Conservation (phyloP, 371 early-diverging fungal species). For the Mucor circinelloides region DNA sequence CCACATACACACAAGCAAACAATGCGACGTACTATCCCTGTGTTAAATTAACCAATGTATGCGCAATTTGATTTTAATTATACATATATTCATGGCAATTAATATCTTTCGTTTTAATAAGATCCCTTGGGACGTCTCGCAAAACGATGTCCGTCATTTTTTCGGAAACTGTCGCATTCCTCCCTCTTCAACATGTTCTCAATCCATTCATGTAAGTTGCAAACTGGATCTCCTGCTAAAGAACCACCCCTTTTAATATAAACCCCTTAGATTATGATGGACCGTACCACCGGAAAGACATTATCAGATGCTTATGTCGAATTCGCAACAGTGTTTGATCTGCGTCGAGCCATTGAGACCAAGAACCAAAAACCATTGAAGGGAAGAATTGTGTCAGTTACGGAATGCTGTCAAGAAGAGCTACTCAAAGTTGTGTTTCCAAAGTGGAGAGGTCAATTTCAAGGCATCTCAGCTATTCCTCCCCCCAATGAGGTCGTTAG, state of each 20-base stretch:
- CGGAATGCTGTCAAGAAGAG: constrained; percentile 68
- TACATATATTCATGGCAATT: neutral
- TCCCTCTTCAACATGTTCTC: constrained; percentile 39
- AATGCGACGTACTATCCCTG: constrained; percentile 27
- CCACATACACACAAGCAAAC: neutral
- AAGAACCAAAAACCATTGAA: constrained; percentile 62
- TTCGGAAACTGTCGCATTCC: constrained; percentile 46
- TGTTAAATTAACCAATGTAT: constrained; percentile 48
- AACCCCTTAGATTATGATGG: constrained; percentile 50
- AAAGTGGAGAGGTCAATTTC: constrained; percentile 64
- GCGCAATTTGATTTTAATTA: neutral
- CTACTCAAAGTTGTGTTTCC: constrained; percentile 68
- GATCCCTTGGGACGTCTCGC: constrained; percentile 65
- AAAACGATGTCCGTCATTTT: constrained; percentile 54
- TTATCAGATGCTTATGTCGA: constrained; percentile 69
- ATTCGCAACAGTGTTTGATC: constrained; percentile 49
- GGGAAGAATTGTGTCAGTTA: constrained; percentile 66
- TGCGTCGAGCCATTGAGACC: constrained; percentile 51
- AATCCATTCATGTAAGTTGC: constrained; percentile 53
- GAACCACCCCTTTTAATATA: neutral
- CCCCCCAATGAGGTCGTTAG: constrained; percentile 38
- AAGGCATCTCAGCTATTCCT: constrained; percentile 45
- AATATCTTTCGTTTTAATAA: constrained; percentile 16
- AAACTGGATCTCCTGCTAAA: neutral
- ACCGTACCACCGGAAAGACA: constrained; percentile 68